These are phyloP conservation scores for Aspergillus saccharolyticus DNA, from an alignment of 495 filamentous ascomycete genomes.

Conservation along the genomic window DNA sequence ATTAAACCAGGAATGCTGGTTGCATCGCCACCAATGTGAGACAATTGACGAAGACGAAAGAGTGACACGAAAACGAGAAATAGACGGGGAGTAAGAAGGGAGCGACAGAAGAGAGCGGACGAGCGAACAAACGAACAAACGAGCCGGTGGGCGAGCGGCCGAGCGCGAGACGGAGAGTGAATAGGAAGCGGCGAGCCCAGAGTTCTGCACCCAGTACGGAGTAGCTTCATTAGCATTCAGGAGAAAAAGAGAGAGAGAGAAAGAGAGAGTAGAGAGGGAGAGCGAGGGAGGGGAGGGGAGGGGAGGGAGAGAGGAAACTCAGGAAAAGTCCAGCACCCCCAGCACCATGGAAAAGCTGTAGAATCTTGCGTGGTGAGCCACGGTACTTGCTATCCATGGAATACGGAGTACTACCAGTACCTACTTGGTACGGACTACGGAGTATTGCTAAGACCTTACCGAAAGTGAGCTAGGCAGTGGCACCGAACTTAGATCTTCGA, in stretches of 20 bases:
- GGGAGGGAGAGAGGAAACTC: too few relatives aligned
- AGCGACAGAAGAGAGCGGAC: slow-evolving; percentile 47
- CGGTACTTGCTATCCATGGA: too few relatives aligned
- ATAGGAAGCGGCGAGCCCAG: slow-evolving; percentile 4
- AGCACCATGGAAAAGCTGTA: neutral
- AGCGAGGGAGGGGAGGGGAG: too few relatives aligned
- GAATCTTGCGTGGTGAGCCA: neutral
- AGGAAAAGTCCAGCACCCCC: too few relatives aligned
- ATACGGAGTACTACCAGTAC: too few relatives aligned
- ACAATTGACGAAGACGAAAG: neutral
- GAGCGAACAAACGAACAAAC: slow-evolving; percentile 41
- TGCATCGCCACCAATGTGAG: neutral
- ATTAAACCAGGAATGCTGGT: neutral
- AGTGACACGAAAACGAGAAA: neutral
- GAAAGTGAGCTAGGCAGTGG: too few relatives aligned
- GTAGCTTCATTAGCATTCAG: neutral
- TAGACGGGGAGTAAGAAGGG: slow-evolving; percentile 22
- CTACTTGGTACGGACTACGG: too few relatives aligned
- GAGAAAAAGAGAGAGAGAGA: neutral
- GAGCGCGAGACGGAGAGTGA: slow-evolving; percentile 1
- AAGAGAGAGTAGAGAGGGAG: too few relatives aligned
- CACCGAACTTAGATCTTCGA: too few relatives aligned
- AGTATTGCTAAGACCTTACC: too few relatives aligned
- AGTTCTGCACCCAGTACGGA: slow-evolving; percentile 3
- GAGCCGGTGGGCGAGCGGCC: slow-evolving; percentile 2